Evolutionary conservation across 78 protist genomes (phyloP).

Genomic region (Parvularia atlantis): DNA sequence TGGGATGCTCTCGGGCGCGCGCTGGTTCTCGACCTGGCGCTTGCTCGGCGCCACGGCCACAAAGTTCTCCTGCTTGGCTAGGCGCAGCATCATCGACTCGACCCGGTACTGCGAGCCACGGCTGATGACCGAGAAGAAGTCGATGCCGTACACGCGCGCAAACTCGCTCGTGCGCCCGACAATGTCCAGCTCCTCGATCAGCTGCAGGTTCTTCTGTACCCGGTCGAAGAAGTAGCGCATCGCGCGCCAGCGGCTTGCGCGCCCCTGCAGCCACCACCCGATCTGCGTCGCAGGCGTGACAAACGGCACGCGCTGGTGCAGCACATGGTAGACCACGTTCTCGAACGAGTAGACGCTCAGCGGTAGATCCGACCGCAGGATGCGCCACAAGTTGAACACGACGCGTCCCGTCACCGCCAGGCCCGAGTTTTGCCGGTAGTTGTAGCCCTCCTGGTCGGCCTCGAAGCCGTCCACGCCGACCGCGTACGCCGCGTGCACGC

Average conservation of each 20-base stretch:
- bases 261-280: background rate
- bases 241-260: slow-evolving; percentile 16
- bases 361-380: slow-evolving; percentile 59
- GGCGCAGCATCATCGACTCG: slow-evolving; percentile 73
- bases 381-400: slow-evolving; percentile 76
- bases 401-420: slow-evolving; percentile 61
- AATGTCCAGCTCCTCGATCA: slow-evolving; percentile 44
- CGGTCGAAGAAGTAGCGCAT: slow-evolving; percentile 4
- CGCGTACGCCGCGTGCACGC: background rate
- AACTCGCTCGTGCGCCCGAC: slow-evolving; percentile 74
- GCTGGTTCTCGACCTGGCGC: slow-evolving; percentile 26
- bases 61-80: slow-evolving; percentile 60
- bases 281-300: background rate
- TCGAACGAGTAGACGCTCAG: slow-evolving; percentile 40
- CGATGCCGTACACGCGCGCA: slow-evolving; percentile 84
- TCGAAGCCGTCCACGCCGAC: too few species aligned
- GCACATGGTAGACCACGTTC: slow-evolving; percentile 24
- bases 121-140: slow-evolving; percentile 54
- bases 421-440: slow-evolving; percentile 21
- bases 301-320: slow-evolving; percentile 32
- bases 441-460: slow-evolving; percentile 4
- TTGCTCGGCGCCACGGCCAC: slow-evolving; percentile 50
- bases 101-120: slow-evolving; percentile 91
- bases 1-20: slow-evolving; percentile 69
- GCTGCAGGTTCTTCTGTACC: background rate